Evolutionary conservation across 768 basidiomycete genomes (phyloP).

Genomic region (Gautieria morchelliformis): DNA sequence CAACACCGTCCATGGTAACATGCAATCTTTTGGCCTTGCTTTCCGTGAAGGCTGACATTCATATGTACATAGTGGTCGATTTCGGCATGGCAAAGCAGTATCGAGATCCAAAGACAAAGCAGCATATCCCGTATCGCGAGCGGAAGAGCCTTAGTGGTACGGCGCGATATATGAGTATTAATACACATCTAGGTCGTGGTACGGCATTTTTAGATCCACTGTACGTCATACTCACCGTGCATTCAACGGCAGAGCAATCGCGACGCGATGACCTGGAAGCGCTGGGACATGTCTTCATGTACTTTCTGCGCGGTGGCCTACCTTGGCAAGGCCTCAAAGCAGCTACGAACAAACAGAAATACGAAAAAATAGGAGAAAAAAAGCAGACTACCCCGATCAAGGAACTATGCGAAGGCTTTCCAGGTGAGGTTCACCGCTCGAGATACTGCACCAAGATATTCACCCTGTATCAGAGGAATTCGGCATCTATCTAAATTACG

Average conservation of each 20-base stretch:
- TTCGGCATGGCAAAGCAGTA: slow-evolving; percentile 99
- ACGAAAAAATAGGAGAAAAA: slow-evolving; percentile 99
- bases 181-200: slow-evolving; percentile 97
- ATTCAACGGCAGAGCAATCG: slow-evolving; percentile 56
- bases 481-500: slow-evolving; percentile 97
- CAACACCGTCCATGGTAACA: slow-evolving; percentile 49
- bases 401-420: slow-evolving; percentile 92
- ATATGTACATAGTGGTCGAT: slow-evolving; percentile 59
- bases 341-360: slow-evolving; percentile 99
- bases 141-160: slow-evolving; percentile 95
- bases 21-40: not conserved
- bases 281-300: slow-evolving; percentile 99
- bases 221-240: slow-evolving; percentile 6
- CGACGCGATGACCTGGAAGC: slow-evolving; percentile 96
- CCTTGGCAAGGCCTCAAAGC: slow-evolving; percentile 99
- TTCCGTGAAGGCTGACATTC: slow-evolving; percentile 1
- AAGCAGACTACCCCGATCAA: slow-evolving; percentile 98
- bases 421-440: slow-evolving; percentile 43
- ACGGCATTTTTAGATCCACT: slow-evolving; percentile 11
- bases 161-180: slow-evolving; percentile 99
- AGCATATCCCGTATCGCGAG: slow-evolving; percentile 98
- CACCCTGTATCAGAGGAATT: slow-evolving; percentile 70
- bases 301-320: slow-evolving; percentile 91
- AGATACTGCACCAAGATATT: not conserved
- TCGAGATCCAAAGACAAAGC: slow-evolving; percentile 97